phyloP scores from a whole-genome alignment of 441 rosid species.

The Euphorbia corollata region DNA sequence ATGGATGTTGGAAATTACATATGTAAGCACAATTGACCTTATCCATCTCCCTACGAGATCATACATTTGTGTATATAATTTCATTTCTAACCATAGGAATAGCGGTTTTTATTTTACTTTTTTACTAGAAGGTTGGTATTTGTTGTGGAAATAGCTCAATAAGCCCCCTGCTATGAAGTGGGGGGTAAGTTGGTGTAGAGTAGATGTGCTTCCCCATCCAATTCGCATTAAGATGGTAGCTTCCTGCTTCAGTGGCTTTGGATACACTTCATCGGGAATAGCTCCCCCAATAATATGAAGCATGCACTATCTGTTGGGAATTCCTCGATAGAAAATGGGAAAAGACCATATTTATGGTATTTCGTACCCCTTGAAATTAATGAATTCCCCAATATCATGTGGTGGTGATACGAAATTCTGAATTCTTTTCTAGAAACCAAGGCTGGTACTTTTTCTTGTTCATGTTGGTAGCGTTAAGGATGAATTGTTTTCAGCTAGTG shows the following conservation, averaged over 20 bases:
- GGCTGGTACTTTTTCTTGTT: background rate
- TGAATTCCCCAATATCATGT: background rate
- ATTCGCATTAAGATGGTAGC: background rate
- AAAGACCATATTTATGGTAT: background rate
- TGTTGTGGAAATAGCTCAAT: too few species aligned
- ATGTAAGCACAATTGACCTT: background rate
- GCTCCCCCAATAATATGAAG: background rate
- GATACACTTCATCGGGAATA: background rate
- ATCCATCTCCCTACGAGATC: background rate
- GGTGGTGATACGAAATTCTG: background rate
- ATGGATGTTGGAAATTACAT: background rate
- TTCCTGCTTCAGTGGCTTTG: background rate
- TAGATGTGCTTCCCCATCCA: too few species aligned
- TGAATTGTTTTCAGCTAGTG: background rate
- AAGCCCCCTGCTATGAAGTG: too few species aligned
- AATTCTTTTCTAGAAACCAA: background rate
- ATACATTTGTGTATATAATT: background rate
- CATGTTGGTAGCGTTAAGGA: background rate
- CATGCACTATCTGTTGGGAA: background rate
- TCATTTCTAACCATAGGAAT: background rate
- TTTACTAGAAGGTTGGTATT: too few species aligned
- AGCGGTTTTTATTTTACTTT: background rate
- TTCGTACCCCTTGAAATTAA: background rate
- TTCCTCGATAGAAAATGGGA: background rate
- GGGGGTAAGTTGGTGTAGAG: too few species aligned